Percentiles rank a stretch among this genome's conserved stretches.
Evolutionary conservation across 306 rosid species (phyloP).

Genomic region (Cicer pinnatifidum): DNA sequence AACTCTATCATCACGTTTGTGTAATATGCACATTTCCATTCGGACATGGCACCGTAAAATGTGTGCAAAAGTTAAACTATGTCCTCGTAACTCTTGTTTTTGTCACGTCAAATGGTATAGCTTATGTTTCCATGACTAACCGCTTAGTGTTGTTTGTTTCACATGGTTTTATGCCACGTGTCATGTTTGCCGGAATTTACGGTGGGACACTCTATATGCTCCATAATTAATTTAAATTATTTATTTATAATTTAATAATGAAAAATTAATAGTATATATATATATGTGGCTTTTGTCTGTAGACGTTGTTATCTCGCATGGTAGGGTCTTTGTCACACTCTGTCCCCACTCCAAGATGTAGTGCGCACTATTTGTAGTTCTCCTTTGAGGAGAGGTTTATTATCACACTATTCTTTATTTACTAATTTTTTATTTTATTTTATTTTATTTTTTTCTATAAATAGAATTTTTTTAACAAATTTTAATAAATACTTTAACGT

Average conservation of each 20-base stretch:
- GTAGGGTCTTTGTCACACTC: slow-evolving; percentile 50
- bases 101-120: background rate
- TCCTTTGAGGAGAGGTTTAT: slow-evolving; percentile 22
- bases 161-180: slow-evolving; percentile 50
- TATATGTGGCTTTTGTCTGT: slow-evolving; percentile 44
- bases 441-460: too few relatives aligned
- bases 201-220: slow-evolving; percentile 48
- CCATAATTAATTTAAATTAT: background rate
- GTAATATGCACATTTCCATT: background rate
- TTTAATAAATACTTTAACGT: too few relatives aligned
- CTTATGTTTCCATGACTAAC: slow-evolving; percentile 37
- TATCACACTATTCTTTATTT: background rate
- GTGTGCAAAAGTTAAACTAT: background rate
- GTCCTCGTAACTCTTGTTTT: background rate
- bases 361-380: slow-evolving; percentile 47
- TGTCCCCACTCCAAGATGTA: slow-evolving; percentile 48
- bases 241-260: background rate
- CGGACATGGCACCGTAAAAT: background rate
- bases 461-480: too few relatives aligned
- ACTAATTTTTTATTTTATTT: background rate
- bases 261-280: background rate
- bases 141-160: background rate
- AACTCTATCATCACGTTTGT: background rate
- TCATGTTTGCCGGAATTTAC: slow-evolving; percentile 43
- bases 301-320: slow-evolving; percentile 49